These are phyloP conservation scores for Populus hybrid DNA, from an alignment of 441 rosid genomes.

Conservation along the genomic window DNA sequence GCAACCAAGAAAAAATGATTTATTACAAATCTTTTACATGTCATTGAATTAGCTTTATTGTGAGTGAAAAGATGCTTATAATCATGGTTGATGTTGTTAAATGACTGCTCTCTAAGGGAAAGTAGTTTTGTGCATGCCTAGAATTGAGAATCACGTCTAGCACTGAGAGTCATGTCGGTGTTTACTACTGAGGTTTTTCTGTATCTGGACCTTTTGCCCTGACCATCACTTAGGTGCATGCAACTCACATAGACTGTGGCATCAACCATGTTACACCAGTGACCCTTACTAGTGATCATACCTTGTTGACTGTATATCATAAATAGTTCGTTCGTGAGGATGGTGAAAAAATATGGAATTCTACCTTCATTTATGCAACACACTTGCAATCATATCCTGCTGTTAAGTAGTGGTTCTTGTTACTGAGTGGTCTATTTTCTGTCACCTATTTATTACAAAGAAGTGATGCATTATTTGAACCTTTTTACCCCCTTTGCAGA, in stretches of 20 bases:
- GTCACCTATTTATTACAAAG: no score
- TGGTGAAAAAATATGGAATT: background rate
- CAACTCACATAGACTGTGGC: background rate
- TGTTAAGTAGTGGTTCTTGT: background rate
- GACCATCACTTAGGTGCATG: no score
- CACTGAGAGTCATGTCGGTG: no score
- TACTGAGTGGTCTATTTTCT: no score
- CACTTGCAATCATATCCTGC: background rate
- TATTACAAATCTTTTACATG: background rate
- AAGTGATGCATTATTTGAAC: background rate
- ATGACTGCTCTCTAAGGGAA: background rate
- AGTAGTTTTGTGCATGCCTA: no score
- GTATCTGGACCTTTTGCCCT: no score
- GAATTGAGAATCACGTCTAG: no score
- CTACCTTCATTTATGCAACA: background rate
- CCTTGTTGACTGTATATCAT: background rate
- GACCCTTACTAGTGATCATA: background rate
- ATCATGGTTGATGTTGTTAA: background rate
- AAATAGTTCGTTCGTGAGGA: background rate
- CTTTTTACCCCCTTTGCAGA: conserved; percentile 25
- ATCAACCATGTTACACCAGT: background rate
- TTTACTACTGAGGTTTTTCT: no score
- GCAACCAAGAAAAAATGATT: background rate
- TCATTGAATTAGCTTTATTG: background rate
- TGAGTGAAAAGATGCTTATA: background rate